Conservation (phyloP, 768 basidiomycete genomes). For the Russula griseocarnosa region DNA sequence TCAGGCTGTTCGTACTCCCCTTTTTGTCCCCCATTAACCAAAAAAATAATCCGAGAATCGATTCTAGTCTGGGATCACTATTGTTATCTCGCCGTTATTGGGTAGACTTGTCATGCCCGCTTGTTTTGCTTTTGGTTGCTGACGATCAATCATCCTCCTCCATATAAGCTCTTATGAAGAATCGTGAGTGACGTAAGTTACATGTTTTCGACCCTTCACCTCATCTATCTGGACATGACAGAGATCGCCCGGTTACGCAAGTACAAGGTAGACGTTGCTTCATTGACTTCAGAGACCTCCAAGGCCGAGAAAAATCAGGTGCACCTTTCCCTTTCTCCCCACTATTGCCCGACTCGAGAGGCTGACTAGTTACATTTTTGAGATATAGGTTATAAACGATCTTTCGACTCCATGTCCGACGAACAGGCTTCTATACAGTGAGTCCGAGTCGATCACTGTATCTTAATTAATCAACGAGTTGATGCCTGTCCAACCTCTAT, state of each 20-base stretch:
- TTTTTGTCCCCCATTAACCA: not conserved
- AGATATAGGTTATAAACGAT: constrained; percentile 55
- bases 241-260: constrained; percentile 60
- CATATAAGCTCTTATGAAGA: constrained; percentile 68
- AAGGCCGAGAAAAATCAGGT: constrained; percentile 54
- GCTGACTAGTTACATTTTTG: not conserved
- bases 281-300: constrained; percentile 65
- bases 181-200: constrained; percentile 56
- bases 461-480: not conserved
- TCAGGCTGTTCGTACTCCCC: constrained; percentile 43
- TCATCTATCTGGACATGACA: constrained; percentile 31
- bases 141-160: not conserved
- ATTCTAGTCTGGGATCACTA: constrained; percentile 54
- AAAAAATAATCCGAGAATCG: not conserved
- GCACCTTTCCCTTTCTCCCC: constrained; percentile 2
- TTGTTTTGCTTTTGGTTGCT: not conserved
- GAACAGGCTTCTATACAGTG: constrained; percentile 69
- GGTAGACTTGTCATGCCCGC: constrained; percentile 41
- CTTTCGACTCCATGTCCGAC: constrained; percentile 54
- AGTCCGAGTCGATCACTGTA: constrained; percentile 28
- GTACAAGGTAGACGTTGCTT: constrained; percentile 53
- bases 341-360: not conserved
- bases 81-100: constrained; percentile 74
- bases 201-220: not conserved
- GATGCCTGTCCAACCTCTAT: not conserved